Percentiles rank a stretch among this genome's conserved stretches.
These are phyloP conservation scores for Agaricus blazei DNA, from an alignment of 768 basidiomycete species.

Conservation along the genomic window DNA sequence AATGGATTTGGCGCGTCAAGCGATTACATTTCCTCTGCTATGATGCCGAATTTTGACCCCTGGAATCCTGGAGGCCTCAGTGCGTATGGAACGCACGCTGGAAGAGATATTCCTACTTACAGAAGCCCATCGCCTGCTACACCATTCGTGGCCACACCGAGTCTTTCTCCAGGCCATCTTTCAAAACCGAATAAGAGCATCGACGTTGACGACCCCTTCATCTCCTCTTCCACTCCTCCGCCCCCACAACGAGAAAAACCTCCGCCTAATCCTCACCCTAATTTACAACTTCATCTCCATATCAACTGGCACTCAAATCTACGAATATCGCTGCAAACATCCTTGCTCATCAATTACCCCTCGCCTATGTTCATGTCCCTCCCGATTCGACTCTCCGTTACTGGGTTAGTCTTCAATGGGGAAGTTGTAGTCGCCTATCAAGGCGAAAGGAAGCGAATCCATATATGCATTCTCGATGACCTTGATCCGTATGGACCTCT, in stretches of 20 bases:
- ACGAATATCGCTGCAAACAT: slow-evolving; percentile 85
- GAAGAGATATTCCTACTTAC: slow-evolving; percentile 24
- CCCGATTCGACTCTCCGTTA: slow-evolving; percentile 91
- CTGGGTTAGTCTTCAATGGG: slow-evolving; percentile 79
- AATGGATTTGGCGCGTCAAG: slow-evolving; percentile 53
- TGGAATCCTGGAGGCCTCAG: slow-evolving; percentile 3
- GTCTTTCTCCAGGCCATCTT: not conserved
- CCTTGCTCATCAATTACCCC: slow-evolving; percentile 94
- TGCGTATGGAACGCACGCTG: slow-evolving; percentile 1
- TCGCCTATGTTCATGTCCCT: slow-evolving; percentile 95
- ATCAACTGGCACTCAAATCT: slow-evolving; percentile 86
- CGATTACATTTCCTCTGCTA: slow-evolving; percentile 52
- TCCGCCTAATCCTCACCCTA: slow-evolving; percentile 42
- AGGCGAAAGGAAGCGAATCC: slow-evolving; percentile 73
- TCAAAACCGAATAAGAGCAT: slow-evolving; percentile 5
- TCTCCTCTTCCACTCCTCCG: slow-evolving; percentile 17
- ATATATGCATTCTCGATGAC: slow-evolving; percentile 86
- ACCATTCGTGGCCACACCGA: slow-evolving; percentile 22
- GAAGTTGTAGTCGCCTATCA: slow-evolving; percentile 92
- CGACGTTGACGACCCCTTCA: slow-evolving; percentile 11
- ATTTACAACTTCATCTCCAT: slow-evolving; percentile 86
- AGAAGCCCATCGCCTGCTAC: slow-evolving; percentile 30
- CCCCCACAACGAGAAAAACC: slow-evolving; percentile 18
- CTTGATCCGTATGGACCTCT: slow-evolving; percentile 81
- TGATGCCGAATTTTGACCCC: slow-evolving; percentile 15